These are phyloP conservation scores for Lentinula boryana DNA, from an alignment of 768 basidiomycete genomes.

Conservation along the genomic window DNA sequence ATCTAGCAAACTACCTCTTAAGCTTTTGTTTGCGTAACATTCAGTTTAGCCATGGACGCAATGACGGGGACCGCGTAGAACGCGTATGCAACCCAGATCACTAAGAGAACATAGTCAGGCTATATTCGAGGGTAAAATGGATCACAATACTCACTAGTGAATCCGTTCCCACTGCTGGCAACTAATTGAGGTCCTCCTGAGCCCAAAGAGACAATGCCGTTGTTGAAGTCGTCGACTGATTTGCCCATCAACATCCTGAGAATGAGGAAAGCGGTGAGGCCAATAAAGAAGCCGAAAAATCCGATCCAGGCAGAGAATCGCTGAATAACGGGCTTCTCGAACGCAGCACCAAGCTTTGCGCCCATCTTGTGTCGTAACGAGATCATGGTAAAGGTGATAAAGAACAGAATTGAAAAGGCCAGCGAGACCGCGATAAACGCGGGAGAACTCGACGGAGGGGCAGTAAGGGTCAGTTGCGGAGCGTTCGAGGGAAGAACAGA, in stretches of 20 bases:
- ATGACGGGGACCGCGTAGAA: slow-evolving; percentile 70
- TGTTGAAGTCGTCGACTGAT: slow-evolving; percentile 73
- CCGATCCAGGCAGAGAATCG: slow-evolving; percentile 68
- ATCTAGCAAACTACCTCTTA: neutral
- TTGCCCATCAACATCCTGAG: slow-evolving; percentile 80
- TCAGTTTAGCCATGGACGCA: slow-evolving; percentile 60
- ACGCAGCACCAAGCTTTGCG: slow-evolving; percentile 36
- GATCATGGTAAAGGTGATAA: slow-evolving; percentile 57
- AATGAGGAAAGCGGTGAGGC: slow-evolving; percentile 66
- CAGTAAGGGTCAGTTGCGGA: slow-evolving; percentile 48
- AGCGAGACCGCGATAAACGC: slow-evolving; percentile 60
- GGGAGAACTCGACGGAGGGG: slow-evolving; percentile 57
- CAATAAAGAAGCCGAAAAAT: slow-evolving; percentile 69
- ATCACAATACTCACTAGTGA: slow-evolving; percentile 51
- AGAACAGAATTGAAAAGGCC: slow-evolving; percentile 52
- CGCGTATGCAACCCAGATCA: slow-evolving; percentile 76
- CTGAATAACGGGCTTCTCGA: slow-evolving; percentile 57
- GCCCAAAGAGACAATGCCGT: slow-evolving; percentile 47
- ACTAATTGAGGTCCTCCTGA: slow-evolving; percentile 50
- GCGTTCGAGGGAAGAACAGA: slow-evolving; percentile 53
- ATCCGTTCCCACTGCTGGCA: slow-evolving; percentile 63
- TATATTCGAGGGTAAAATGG: neutral
- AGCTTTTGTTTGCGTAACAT: slow-evolving; percentile 28
- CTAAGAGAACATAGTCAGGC: slow-evolving; percentile 26
- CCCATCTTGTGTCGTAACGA: slow-evolving; percentile 63